phyloP scores from a whole-genome alignment of 1,139 yeast species.

The Candida frijolesensis region DNA sequence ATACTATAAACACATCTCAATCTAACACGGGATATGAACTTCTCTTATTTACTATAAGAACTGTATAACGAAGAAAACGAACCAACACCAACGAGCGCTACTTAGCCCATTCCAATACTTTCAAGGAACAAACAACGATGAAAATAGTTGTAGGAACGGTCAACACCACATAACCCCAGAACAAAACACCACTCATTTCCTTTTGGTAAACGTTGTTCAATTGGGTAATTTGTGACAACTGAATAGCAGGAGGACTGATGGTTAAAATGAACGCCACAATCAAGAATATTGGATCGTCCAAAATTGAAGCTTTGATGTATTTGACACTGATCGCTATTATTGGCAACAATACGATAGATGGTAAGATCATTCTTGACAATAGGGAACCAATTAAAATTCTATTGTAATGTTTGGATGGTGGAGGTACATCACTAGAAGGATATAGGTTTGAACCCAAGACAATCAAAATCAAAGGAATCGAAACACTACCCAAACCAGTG shows the following conservation, averaged over 20 bases:
- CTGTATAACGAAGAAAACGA: no score
- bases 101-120: constrained; percentile 58
- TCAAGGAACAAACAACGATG: constrained; percentile 69
- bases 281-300: constrained; percentile 82
- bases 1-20: no score
- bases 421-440: constrained; percentile 67
- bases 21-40: no score
- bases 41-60: no score
- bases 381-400: constrained; percentile 69
- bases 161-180: constrained; percentile 81
- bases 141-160: constrained; percentile 77
- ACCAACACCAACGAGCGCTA: not conserved
- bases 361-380: constrained; percentile 75
- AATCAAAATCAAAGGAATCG: constrained; percentile 80
- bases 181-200: constrained; percentile 86
- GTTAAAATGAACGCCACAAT: constrained; percentile 76
- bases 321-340: constrained; percentile 67
- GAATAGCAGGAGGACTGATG: constrained; percentile 84
- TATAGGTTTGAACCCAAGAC: constrained; percentile 77
- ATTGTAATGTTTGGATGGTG: constrained; percentile 58
- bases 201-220: constrained; percentile 72
- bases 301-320: constrained; percentile 63
- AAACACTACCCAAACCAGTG: constrained; percentile 79
- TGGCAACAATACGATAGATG: constrained; percentile 69
- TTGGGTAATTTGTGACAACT: constrained; percentile 80